Evolutionary conservation across 352 stramenopile species (phyloP).

Genomic region (Phytophthora cactorum): DNA sequence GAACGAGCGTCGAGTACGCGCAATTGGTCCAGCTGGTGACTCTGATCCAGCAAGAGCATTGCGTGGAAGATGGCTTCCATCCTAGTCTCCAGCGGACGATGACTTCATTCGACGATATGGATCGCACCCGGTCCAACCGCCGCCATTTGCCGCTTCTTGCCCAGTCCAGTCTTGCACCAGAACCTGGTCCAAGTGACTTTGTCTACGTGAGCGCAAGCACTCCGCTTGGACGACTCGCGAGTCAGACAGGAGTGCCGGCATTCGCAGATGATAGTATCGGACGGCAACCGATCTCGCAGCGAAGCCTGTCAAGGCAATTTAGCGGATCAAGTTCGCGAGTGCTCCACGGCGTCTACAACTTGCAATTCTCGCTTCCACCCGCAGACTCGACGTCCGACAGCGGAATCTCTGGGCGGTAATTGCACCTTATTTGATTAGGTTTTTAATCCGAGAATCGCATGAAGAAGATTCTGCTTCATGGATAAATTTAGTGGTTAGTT

Average conservation of each 20-base stretch:
- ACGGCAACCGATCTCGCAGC: constrained; percentile 2
- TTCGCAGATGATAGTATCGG: constrained; percentile 3
- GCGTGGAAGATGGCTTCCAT: constrained; percentile 11
- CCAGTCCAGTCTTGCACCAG: constrained; percentile 24
- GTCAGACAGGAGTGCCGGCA: constrained; percentile 7
- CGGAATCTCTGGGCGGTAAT: not conserved
- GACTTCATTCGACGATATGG: constrained; percentile 25
- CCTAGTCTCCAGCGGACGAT: constrained; percentile 14
- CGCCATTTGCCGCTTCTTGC: constrained; percentile 25
- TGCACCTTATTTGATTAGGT: not conserved
- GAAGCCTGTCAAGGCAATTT: constrained; percentile 11
- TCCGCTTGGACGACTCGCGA: constrained; percentile 1
- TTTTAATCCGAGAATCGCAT: not conserved
- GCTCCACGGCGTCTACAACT: constrained; percentile 26
- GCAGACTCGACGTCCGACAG: constrained; percentile 11
- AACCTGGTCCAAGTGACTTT: constrained; percentile 25
- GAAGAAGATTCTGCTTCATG: not conserved
- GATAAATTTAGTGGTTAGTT: too few species aligned
- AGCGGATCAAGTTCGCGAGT: constrained; percentile 20
- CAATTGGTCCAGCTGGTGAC: constrained; percentile 50
- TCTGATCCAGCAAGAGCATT: constrained; percentile 32
- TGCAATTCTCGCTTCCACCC: not conserved
- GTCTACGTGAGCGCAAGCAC: constrained; percentile 13
- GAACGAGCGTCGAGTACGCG: constrained; percentile 48
- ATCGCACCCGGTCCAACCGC: constrained; percentile 1